Conservation (phyloP, 2,329 filamentous ascomycete genomes). For the Graphilbum sp. region DNA sequence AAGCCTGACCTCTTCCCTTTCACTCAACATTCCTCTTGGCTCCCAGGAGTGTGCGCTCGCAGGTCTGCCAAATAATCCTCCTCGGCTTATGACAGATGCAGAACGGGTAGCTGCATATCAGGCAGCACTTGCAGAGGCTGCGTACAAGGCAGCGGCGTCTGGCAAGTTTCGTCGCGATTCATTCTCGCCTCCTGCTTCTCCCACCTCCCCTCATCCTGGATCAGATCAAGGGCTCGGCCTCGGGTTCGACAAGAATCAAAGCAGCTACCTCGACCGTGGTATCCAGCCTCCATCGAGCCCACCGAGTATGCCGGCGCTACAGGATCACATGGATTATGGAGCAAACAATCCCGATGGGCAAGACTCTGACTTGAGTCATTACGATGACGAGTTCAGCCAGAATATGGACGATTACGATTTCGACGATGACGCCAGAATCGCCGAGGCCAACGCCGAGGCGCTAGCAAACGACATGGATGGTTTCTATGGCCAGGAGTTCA, state of each 20-base stretch:
- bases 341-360: conserved; percentile 9
- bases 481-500: conserved; percentile 92
- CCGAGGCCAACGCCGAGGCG: conserved; percentile 85
- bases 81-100: conserved; percentile 7
- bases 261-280: too few relatives aligned
- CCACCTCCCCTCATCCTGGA: too few relatives aligned
- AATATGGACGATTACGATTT: conserved; percentile 47
- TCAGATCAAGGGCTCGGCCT: too few relatives aligned
- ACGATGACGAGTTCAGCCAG: conserved; percentile 31
- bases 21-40: too few relatives aligned
- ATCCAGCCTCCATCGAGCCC: too few relatives aligned
- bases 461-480: conserved; percentile 84
- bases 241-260: background rate
- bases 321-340: background rate
- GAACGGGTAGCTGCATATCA: conserved; percentile 46
- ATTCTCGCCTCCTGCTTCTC: conserved; percentile 20
- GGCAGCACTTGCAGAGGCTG: conserved; percentile 67
- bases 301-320: background rate
- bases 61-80: conserved; percentile 4
- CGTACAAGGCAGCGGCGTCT: conserved; percentile 56
- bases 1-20: too few relatives aligned
- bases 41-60: conserved; percentile 1
- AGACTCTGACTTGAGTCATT: conserved; percentile 41
- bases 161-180: conserved; percentile 56
- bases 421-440: conserved; percentile 80